phyloP scores from a whole-genome alignment of 1,284 basidiomycete genomes.

The Rhodotorula sp. region DNA sequence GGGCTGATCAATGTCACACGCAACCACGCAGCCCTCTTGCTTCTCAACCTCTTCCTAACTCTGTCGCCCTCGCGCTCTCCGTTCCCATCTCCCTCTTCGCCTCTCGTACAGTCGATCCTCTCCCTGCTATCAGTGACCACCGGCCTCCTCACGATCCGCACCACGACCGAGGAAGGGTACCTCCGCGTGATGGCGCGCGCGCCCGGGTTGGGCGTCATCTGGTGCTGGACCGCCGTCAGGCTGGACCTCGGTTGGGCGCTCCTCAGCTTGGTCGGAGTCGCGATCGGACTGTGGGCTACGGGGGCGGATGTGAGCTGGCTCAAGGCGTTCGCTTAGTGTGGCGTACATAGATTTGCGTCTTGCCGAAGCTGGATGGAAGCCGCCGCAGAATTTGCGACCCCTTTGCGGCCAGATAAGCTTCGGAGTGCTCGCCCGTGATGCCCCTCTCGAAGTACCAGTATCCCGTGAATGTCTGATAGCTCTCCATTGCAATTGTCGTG shows the following conservation, averaged over 20 bases:
- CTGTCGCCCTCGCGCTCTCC: slow-evolving; percentile 21
- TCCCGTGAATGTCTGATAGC: no score
- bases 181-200: slow-evolving; percentile 37
- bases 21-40: slow-evolving; percentile 31
- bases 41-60: slow-evolving; percentile 48
- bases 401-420: no score
- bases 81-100: slow-evolving; percentile 10
- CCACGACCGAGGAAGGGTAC: slow-evolving; percentile 40
- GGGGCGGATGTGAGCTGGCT: slow-evolving; percentile 13
- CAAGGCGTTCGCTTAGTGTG: background rate
- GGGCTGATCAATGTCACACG: slow-evolving; percentile 15
- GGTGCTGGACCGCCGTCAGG: slow-evolving; percentile 39
- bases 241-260: slow-evolving; percentile 36
- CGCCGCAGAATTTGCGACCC: no score
- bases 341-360: no score
- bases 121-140: slow-evolving; percentile 21
- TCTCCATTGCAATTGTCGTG: no score
- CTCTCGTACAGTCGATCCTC: slow-evolving; percentile 21
- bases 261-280: slow-evolving; percentile 22
- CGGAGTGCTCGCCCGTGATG: no score
- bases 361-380: no score
- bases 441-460: no score
- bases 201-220: slow-evolving; percentile 29
- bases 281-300: slow-evolving; percentile 17
- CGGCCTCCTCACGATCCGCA: slow-evolving; percentile 30